phyloP scores from a whole-genome alignment of 345 rosid species.

The Gossypium sturtianum region DNA sequence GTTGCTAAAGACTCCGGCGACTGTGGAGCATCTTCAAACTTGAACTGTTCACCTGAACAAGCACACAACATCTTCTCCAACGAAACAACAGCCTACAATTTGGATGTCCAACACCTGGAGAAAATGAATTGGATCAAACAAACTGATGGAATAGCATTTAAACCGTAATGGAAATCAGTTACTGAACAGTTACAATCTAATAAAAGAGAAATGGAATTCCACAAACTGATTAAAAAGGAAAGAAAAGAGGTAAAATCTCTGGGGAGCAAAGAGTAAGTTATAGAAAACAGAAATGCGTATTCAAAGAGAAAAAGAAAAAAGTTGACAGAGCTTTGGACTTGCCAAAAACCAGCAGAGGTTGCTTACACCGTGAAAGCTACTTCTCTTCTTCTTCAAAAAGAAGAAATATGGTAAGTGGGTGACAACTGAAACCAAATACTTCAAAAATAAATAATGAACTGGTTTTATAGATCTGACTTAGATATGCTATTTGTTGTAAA shows the following conservation, averaged over 20 bases:
- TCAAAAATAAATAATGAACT: not conserved
- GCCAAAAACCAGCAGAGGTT: slow-evolving; percentile 17
- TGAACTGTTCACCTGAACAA: slow-evolving; percentile 94
- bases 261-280: slow-evolving; percentile 4
- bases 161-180: not conserved
- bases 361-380: slow-evolving; percentile 27
- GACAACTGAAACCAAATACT: not conserved
- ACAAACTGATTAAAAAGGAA: not conserved
- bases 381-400: not conserved
- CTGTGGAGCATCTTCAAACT: slow-evolving; percentile 75
- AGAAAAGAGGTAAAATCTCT: not conserved
- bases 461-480: slow-evolving; percentile 15
- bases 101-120: slow-evolving; percentile 3
- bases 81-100: not conserved
- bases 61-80: slow-evolving; percentile 76
- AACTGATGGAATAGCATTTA: not conserved
- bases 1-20: slow-evolving; percentile 95
- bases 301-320: slow-evolving; percentile 7
- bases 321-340: slow-evolving; percentile 19
- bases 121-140: not conserved
- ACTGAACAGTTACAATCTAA: not conserved
- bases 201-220: slow-evolving; percentile 12
- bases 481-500: not conserved
- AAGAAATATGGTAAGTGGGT: slow-evolving; percentile 11
- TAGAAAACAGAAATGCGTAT: not conserved